These are phyloP conservation scores for Phytophthora sansomeana DNA, from an alignment of 352 stramenopile species.

Conservation along the genomic window DNA sequence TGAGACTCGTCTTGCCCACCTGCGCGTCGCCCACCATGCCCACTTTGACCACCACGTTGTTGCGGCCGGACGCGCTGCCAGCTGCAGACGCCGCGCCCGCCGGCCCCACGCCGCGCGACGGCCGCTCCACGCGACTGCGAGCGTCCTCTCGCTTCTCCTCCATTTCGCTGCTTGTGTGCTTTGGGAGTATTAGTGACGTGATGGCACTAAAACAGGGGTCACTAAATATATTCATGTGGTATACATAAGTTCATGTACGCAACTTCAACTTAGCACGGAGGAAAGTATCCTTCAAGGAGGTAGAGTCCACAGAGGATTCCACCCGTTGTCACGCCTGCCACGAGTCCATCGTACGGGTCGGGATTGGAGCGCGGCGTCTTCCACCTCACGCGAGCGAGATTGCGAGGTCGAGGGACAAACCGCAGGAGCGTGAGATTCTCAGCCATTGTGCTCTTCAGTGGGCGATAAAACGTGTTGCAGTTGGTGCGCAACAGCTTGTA, in stretches of 20 bases:
- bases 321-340: not conserved
- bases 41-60: conserved; percentile 93
- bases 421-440: conserved; percentile 4
- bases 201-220: not conserved
- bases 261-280: not conserved
- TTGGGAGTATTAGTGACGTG: not conserved
- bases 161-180: conserved; percentile 31
- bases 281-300: not conserved
- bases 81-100: conserved; percentile 27
- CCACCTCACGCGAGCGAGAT: not conserved
- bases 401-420: conserved; percentile 1
- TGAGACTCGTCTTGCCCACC: conserved; percentile 96
- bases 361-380: not conserved
- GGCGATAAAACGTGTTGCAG: not conserved
- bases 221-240: too few relatives aligned
- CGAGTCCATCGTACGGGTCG: not conserved
- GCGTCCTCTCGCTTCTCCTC: conserved; percentile 39
- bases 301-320: conserved; percentile 8
- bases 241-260: not conserved
- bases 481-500: not conserved
- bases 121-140: conserved; percentile 32
- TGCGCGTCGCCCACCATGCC: conserved; percentile 95
- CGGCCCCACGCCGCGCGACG: conserved; percentile 41
- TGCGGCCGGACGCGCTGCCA: conserved; percentile 56
- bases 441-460: conserved; percentile 1